phyloP scores from a whole-genome alignment of 2,329 filamentous ascomycete species.

The Zasmidium angulare region DNA sequence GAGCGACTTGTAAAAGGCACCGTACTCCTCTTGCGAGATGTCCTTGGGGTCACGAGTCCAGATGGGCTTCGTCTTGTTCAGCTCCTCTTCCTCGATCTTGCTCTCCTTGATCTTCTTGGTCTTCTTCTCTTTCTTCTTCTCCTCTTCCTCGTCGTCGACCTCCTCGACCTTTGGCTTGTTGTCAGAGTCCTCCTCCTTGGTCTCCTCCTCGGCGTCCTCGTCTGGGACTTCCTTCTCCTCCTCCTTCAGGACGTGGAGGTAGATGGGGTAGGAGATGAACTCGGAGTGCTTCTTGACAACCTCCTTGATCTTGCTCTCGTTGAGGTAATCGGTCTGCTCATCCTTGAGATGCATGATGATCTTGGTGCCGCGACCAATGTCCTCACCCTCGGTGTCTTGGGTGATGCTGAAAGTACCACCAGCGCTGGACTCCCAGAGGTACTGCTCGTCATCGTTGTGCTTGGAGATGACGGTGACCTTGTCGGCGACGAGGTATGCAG shows the following conservation, averaged over 20 bases:
- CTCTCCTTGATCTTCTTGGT: conserved; percentile 99
- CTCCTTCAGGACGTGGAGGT: conserved; percentile 99
- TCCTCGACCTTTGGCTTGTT: conserved; percentile 97
- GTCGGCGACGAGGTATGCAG: conserved; percentile 98
- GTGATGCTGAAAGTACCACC: conserved; percentile 95
- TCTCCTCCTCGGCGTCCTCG: conserved; percentile 77
- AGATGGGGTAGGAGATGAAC: conserved; percentile 99
- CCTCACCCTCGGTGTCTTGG: conserved; percentile 86
- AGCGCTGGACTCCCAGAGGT: conserved; percentile 97
- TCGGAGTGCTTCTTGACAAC: conserved; percentile 99
- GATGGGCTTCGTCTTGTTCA: conserved; percentile 99
- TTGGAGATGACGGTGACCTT: conserved; percentile 93
- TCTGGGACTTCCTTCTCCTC: conserved; percentile 98
- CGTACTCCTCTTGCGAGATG: conserved; percentile 95
- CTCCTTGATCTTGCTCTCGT: conserved; percentile 99
- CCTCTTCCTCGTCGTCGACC: conserved; percentile 75
- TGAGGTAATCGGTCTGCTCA: conserved; percentile 96
- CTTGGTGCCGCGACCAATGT: conserved; percentile 91
- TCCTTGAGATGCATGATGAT: conserved; percentile 99
- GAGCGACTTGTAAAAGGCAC: conserved; percentile 99
- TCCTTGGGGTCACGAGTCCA: conserved; percentile 98
- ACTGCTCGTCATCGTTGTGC: conserved; percentile 99
- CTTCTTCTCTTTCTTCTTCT: conserved; percentile 94
- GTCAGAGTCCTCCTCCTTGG: conserved; percentile 74
- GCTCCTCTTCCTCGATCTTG: conserved; percentile 97